phyloP scores from a whole-genome alignment of 2,329 filamentous ascomycete species.

The Davidsoniella neocaledoniae region DNA sequence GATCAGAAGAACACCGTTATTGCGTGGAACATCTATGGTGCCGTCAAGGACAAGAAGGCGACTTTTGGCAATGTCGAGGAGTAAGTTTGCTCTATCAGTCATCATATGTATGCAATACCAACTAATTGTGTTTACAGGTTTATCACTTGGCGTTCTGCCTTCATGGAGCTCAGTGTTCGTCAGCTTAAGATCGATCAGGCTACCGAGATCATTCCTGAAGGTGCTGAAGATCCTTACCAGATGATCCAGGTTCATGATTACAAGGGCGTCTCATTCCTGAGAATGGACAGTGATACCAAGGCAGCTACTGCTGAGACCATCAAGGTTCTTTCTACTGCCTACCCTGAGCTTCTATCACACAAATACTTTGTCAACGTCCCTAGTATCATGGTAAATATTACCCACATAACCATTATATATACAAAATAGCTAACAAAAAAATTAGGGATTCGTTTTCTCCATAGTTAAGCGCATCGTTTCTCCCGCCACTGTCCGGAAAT shows the following conservation, averaged over 20 bases:
- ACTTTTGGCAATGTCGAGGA: conserved; percentile 72
- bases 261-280: conserved; percentile 69
- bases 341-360: conserved; percentile 67
- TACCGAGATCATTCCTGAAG: conserved; percentile 53
- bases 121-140: conserved; percentile 40
- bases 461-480: conserved; percentile 62
- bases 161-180: conserved; percentile 74
- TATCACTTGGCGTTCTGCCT: conserved; percentile 71
- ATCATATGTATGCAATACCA: background rate
- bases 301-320: conserved; percentile 67
- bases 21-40: conserved; percentile 86
- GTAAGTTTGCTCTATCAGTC: conserved; percentile 32
- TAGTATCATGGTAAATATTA: conserved; percentile 45
- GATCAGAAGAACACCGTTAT: conserved; percentile 46
- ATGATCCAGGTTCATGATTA: conserved; percentile 93
- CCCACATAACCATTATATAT: background rate
- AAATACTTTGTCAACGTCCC: conserved; percentile 97
- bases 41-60: conserved; percentile 63
- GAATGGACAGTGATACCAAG: conserved; percentile 61
- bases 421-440: background rate
- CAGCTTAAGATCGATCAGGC: conserved; percentile 55
- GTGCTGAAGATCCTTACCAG: conserved; percentile 67
- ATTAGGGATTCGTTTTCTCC: conserved; percentile 53
- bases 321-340: conserved; percentile 61
- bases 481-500: conserved; percentile 59